Base-by-base conservation (phyloP, 306 rosid genomes). In the Echinosophora koreensis region DNA sequence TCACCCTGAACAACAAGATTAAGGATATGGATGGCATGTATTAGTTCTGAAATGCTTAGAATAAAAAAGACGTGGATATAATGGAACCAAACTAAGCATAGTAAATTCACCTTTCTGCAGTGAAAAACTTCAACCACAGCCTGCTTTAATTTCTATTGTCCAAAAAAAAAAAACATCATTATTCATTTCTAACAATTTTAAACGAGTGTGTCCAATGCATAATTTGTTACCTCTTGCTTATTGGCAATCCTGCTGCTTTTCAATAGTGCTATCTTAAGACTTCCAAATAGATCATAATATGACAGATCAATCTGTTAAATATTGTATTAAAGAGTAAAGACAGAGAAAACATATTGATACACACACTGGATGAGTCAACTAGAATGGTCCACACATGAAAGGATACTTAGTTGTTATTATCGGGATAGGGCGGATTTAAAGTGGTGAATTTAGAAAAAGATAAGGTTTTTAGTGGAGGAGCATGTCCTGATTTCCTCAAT, bases 221-320 rank as follows among this genome's bases (percentile, higher is more conserved):
- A 58, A 34, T 55, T 54, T 22, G 44, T 57, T 87, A 91, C 98
- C 96, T 94, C 98, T 81, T 90, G 98, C 70, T 80, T 91, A 39
- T 65, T 79, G 46, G 87, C 70, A 57, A 90, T 86, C 77, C 71
- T 86, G 83, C 81, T 74, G 71, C 86, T 84, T 73, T 90, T 91
- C 78, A 94, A 64, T 17, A 94, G 86, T 80, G 86, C 90, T 35
- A 94, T 77, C 84, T 87, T 86, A 51, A 94, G 96, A 85, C 94
- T 86, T 78, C 98, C 98, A 87, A 83, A 91, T 18, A 90, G 80
- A 79, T 91, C 89, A 82, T 87, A 91, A 86, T 91, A 94, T 61
- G 94, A 85, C 65, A 94, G 82, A 87, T 94, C 98, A 76, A 94
- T 86, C 97, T 93, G 93, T 78, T 84, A 34, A 51, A 82, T 69